Evolutionary conservation across 2,329 filamentous ascomycete species (phyloP), one percentile per base, ranked within the genome.

Genomic region (Aspergillus terreus): DNA sequence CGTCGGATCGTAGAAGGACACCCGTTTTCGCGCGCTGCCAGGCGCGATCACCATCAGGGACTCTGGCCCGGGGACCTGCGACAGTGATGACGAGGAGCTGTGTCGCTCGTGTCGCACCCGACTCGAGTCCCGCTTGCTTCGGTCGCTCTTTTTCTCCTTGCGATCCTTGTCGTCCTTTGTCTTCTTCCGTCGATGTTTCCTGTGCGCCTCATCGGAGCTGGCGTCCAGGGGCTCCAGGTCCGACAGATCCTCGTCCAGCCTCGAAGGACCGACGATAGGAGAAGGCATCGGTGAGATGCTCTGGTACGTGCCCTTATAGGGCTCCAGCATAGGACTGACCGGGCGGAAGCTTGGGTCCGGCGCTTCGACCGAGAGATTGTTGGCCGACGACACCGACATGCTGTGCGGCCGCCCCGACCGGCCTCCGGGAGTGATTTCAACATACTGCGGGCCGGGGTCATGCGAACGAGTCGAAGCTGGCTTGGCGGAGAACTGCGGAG

Each of bases 211-310:
- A 36, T 68, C 65, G 1, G 66, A 65, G 40, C 56, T 54, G 6
- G 60, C 64, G 42, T 69, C 69, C 12, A 77, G 62, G 9, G 69
- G 68, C 50, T 81, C 78, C 9, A 82, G 54, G 52, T 81, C 75
- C 23, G 76, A 77, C 23, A 80, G 66, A 19, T 82, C 81, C 9
- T 84, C 77, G 33, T 80, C 76, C 27, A 77, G 70, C 44, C 76
- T 84, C 64, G 62, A 85, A 21, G 70, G 77, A 21, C 92, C 76
- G 61, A 82, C 76, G 52, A 82, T 75, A 0, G 92, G 90, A 0
- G 91, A 91, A 0, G 92, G 92, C 90, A 96, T 96, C 0, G 92
- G 92, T 0, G 92, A 96, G 62, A 95, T 88, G 52, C 89, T 90
- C 71, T 97, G 92, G 63, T 95, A 97, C 0, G 92, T 96, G 36